Evolutionary conservation across 1,139 yeast species (phyloP).

Genomic region (Kluyveromyces marxianus): DNA sequence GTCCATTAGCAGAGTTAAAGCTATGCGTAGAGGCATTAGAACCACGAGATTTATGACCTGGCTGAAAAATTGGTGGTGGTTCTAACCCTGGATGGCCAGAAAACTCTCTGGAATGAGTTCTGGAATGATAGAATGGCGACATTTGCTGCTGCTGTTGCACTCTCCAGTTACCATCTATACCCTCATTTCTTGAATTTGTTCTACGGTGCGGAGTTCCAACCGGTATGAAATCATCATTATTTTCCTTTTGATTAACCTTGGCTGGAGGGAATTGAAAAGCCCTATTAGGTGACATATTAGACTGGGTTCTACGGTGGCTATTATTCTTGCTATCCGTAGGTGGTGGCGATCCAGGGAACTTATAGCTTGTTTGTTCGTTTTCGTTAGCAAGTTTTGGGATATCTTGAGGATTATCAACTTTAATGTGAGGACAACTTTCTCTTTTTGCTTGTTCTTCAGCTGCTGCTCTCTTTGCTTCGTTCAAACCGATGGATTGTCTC

Average conservation of each 20-base stretch:
- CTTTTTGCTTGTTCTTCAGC: constrained; percentile 75
- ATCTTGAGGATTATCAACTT: constrained; percentile 12
- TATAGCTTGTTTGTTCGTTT: constrained; percentile 10
- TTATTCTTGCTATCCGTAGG: constrained; percentile 32
- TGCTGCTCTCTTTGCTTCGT: constrained; percentile 96
- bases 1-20: constrained; percentile 34
- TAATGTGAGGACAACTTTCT: constrained; percentile 23
- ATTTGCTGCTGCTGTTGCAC: constrained; percentile 26
- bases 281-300: constrained; percentile 30
- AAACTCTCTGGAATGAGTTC: constrained; percentile 29
- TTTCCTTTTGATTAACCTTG: constrained; percentile 12
- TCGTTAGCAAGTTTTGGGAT: constrained; percentile 3
- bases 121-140: constrained; percentile 23
- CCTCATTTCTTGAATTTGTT: constrained; percentile 30
- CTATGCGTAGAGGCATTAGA: constrained; percentile 44
- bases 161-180: constrained; percentile 65
- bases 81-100: constrained; percentile 34
- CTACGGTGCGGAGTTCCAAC: constrained; percentile 34
- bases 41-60: constrained; percentile 71
- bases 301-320: constrained; percentile 11
- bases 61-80: constrained; percentile 55
- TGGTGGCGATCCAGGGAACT: constrained; percentile 37
- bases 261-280: constrained; percentile 27
- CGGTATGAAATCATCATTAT: constrained; percentile 27
- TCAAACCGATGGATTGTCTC: constrained; percentile 86